Evolutionary conservation across 1,139 yeast genomes (phyloP).

Genomic region (Suhomyces yuchorum): DNA sequence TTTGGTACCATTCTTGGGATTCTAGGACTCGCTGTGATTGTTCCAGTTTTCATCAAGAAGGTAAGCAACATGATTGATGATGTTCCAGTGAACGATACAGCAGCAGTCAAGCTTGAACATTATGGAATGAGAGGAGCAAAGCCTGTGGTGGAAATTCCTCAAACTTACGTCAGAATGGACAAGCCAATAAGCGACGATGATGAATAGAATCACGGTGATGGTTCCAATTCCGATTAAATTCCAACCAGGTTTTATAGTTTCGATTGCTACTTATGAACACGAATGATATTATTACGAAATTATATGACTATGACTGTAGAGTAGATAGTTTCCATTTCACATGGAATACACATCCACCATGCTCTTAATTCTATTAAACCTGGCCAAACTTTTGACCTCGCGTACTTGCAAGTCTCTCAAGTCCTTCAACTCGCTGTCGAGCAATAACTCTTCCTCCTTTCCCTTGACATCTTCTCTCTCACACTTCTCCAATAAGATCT

Average conservation of each 20-base stretch:
- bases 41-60: slow-evolving; percentile 20
- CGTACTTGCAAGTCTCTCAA: slow-evolving; percentile 60
- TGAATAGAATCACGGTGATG: neutral
- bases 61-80: slow-evolving; percentile 16
- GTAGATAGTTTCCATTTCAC: slow-evolving; percentile 1
- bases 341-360: slow-evolving; percentile 49
- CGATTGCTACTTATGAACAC: neutral
- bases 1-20: slow-evolving; percentile 18
- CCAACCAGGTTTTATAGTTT: neutral
- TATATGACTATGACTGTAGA: neutral
- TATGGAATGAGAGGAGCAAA: slow-evolving; percentile 14
- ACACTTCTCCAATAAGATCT: slow-evolving; percentile 56
- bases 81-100: slow-evolving; percentile 18
- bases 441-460: slow-evolving; percentile 69
- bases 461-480: slow-evolving; percentile 77
- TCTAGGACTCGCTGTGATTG: slow-evolving; percentile 17
- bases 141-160: slow-evolving; percentile 24
- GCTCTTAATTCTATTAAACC: slow-evolving; percentile 55
- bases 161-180: slow-evolving; percentile 21
- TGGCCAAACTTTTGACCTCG: slow-evolving; percentile 56
- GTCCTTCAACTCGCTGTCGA: slow-evolving; percentile 75
- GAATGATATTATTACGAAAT: neutral
- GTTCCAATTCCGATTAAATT: too few species aligned
- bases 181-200: slow-evolving; percentile 20
- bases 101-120: slow-evolving; percentile 19